Conservation (phyloP, 2,329 filamentous ascomycete genomes). For the Neopestalotiopsis rosae region DNA sequence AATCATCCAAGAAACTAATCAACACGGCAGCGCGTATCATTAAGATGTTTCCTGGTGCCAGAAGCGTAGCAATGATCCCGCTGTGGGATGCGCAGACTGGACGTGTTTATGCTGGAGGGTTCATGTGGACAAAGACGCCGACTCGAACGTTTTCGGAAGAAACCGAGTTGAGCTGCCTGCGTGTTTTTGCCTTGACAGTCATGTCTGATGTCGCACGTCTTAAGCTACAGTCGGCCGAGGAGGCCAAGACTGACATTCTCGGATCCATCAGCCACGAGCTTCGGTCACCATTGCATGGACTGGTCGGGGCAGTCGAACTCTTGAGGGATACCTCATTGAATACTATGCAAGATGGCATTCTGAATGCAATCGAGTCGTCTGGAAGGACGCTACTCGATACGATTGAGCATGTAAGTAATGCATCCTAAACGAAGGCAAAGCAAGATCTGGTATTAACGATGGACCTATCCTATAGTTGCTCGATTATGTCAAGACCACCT, state of each 20-base stretch:
- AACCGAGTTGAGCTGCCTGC: constrained; percentile 55
- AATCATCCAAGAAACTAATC: background rate
- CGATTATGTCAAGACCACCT: constrained; percentile 61
- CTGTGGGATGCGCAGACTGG: constrained; percentile 52
- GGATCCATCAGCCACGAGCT: constrained; percentile 66
- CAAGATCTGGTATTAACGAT: constrained; percentile 54
- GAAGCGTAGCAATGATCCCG: constrained; percentile 53
- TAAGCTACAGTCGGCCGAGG: constrained; percentile 41
- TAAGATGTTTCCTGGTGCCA: constrained; percentile 46
- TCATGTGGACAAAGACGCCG: constrained; percentile 51
- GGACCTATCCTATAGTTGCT: constrained; percentile 37
- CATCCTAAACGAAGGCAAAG: constrained; percentile 32
- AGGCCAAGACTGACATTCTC: constrained; percentile 61
- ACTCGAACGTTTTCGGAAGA: constrained; percentile 48
- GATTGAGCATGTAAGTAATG: constrained; percentile 9
- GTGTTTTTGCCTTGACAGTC: constrained; percentile 57
- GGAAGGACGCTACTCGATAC: constrained; percentile 10
- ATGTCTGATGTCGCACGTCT: constrained; percentile 60
- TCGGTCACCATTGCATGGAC: constrained; percentile 62
- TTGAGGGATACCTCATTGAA: constrained; percentile 8
- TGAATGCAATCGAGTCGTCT: constrained; percentile 7
- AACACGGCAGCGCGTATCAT: constrained; percentile 6
- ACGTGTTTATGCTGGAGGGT: constrained; percentile 54
- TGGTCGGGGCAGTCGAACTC: constrained; percentile 35
- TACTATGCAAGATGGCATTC: constrained; percentile 7